phyloP scores from a whole-genome alignment of 2,329 filamentous ascomycete species.

The Malbranchea zuffiana region DNA sequence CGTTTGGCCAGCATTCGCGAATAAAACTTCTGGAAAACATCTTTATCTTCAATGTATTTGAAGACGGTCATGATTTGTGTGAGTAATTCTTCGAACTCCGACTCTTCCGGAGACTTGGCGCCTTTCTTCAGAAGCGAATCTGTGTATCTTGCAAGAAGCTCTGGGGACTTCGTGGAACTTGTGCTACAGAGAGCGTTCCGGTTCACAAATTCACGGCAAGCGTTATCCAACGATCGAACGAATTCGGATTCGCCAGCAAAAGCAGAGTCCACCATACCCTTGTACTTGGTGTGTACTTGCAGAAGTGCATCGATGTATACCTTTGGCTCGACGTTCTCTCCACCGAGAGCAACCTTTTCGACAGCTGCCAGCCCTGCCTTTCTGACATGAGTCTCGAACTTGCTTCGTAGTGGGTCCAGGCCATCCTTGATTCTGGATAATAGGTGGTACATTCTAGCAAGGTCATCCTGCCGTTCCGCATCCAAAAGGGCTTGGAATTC shows the following conservation, averaged over 20 bases:
- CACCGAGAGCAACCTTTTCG: slow-evolving; percentile 77
- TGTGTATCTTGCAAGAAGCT: slow-evolving; percentile 89
- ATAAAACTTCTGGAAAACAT: slow-evolving; percentile 99
- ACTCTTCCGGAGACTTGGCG: slow-evolving; percentile 82
- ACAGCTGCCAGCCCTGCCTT: slow-evolving; percentile 82
- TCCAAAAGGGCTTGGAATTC: slow-evolving; percentile 93
- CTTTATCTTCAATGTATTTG: slow-evolving; percentile 99
- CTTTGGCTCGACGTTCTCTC: slow-evolving; percentile 87
- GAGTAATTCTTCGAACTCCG: slow-evolving; percentile 79
- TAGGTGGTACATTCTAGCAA: slow-evolving; percentile 91
- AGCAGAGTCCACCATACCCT: slow-evolving; percentile 77
- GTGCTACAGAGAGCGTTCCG: slow-evolving; percentile 92
- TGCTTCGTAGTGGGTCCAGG: slow-evolving; percentile 71
- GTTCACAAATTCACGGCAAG: slow-evolving; percentile 96
- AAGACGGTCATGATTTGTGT: slow-evolving; percentile 98
- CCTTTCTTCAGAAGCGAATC: slow-evolving; percentile 80
- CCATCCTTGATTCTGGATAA: slow-evolving; percentile 83
- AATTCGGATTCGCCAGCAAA: slow-evolving; percentile 96
- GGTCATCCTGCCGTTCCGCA: slow-evolving; percentile 87
- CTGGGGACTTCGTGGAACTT: slow-evolving; percentile 85
- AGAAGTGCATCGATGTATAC: slow-evolving; percentile 91
- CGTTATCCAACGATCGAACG: slow-evolving; percentile 89
- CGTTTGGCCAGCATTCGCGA: slow-evolving; percentile 92
- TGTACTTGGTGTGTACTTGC: slow-evolving; percentile 89
- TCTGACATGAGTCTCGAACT: slow-evolving; percentile 85